Conservation (phyloP, 1,139 yeast species). For the Yamadazyma epiphylla region DNA sequence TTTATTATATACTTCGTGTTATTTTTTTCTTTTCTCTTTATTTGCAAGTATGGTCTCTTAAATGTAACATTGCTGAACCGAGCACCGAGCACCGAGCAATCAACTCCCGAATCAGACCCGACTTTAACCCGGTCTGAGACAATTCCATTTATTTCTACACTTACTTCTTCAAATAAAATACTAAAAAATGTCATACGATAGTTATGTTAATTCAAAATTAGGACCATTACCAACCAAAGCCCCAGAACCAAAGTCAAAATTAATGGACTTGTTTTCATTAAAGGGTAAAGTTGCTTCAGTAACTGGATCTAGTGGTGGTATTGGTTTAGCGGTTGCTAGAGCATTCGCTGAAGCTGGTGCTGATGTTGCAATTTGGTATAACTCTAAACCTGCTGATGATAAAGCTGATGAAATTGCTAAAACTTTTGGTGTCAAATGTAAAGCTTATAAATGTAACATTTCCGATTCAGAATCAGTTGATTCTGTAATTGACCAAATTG, state of each 20-base stretch:
- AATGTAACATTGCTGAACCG: too few species aligned
- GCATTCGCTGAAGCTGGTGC: conserved; percentile 92
- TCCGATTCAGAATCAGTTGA: conserved; percentile 59
- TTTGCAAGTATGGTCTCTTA: too few species aligned
- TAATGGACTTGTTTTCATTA: conserved; percentile 54
- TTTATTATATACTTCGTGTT: too few species aligned
- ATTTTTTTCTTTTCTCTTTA: too few species aligned
- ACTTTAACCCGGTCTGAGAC: too few species aligned
- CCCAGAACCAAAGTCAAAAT: conserved; percentile 26
- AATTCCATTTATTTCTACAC: too few species aligned
- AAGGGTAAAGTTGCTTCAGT: conserved; percentile 87
- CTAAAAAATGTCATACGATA: conserved; percentile 12
- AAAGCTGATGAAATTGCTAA: conserved; percentile 55
- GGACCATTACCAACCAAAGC: conserved; percentile 27
- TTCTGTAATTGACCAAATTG: conserved; percentile 52
- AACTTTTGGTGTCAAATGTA: conserved; percentile 62
- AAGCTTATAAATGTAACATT: conserved; percentile 72
- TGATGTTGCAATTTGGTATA: conserved; percentile 77
- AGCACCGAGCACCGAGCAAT: too few species aligned
- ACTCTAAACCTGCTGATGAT: conserved; percentile 51
- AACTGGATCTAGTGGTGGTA: conserved; percentile 85
- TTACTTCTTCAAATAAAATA: too few species aligned
- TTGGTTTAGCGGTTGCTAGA: conserved; percentile 80
- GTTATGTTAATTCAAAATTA: conserved; percentile 20
- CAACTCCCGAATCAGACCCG: too few species aligned